Percentiles rank a stretch among this genome's conserved stretches.
Conservation (phyloP, 2,329 filamentous ascomycete genomes). For the Fusarium heterosporum region DNA sequence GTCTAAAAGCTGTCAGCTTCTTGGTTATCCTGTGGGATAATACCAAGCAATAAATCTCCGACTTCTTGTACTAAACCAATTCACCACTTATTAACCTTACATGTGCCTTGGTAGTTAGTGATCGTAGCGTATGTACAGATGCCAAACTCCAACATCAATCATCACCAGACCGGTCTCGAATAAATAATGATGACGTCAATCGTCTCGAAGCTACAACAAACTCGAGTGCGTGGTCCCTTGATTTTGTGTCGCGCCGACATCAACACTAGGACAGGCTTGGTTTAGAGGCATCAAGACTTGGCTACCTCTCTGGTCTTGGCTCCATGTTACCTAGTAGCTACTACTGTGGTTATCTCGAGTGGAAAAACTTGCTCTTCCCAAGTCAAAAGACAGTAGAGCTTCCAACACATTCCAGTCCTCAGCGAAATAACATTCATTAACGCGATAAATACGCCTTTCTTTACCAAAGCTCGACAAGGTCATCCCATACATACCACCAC, state of each 20-base stretch:
- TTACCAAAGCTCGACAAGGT: background rate
- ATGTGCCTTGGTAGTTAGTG: background rate
- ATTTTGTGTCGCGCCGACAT: constrained; percentile 21
- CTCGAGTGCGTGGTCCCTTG: constrained; percentile 28
- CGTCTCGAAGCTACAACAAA: constrained; percentile 4
- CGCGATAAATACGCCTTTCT: background rate
- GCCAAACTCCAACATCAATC: constrained; percentile 15
- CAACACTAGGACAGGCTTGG: constrained; percentile 24
- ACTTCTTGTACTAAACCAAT: background rate
- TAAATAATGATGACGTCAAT: constrained; percentile 37
- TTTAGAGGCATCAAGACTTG: constrained; percentile 9
- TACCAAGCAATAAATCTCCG: background rate
- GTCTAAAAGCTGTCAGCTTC: constrained; percentile 3
- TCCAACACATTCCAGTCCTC: background rate
- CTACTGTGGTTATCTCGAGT: background rate
- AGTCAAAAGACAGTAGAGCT: background rate
- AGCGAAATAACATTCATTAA: background rate
- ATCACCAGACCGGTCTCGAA: constrained; percentile 31
- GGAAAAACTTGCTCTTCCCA: background rate
- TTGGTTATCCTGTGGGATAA: background rate
- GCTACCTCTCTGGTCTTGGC: constrained; percentile 8
- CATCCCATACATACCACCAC: constrained; percentile 13
- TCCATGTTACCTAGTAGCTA: background rate
- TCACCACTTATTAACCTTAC: background rate
- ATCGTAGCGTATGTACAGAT: constrained; percentile 1